Percentiles rank a stretch among this genome's conserved stretches.
Evolutionary conservation across 179 eudicot species (phyloP).

Genomic region (Silene vulgaris): DNA sequence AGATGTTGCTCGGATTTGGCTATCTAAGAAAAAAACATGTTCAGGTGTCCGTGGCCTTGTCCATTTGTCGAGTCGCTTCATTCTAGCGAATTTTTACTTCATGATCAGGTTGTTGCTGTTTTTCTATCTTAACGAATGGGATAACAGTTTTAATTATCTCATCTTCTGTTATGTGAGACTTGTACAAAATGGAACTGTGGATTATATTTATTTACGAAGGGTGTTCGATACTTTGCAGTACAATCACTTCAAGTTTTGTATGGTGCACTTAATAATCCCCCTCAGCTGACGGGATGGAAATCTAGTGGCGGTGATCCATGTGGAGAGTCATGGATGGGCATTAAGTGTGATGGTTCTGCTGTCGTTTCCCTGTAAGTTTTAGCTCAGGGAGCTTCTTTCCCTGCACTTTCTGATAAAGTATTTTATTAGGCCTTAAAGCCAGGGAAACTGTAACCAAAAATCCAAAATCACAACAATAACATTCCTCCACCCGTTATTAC

Average conservation of each 20-base stretch:
- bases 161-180: background rate
- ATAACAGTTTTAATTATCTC: background rate
- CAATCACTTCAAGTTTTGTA: conserved; percentile 83
- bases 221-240: conserved; percentile 37
- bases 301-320: conserved; percentile 85
- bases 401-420: background rate
- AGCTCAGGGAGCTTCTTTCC: background rate
- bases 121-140: background rate
- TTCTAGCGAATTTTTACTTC: too few relatives aligned
- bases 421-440: too few relatives aligned
- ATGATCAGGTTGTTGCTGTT: background rate
- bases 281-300: conserved; percentile 81
- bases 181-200: background rate
- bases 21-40: background rate
- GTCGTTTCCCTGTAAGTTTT: conserved; percentile 73
- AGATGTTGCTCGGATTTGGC: conserved; percentile 1
- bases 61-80: background rate
- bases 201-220: background rate
- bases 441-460: too few relatives aligned
- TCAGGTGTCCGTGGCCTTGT: background rate
- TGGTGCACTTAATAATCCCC: conserved; percentile 65
- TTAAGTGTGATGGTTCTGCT: conserved; percentile 75
- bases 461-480: background rate
- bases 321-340: conserved; percentile 89
- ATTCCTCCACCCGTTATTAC: background rate